Conservation (phyloP, 2,329 filamentous ascomycete genomes). For the Fusarium stilboides region DNA sequence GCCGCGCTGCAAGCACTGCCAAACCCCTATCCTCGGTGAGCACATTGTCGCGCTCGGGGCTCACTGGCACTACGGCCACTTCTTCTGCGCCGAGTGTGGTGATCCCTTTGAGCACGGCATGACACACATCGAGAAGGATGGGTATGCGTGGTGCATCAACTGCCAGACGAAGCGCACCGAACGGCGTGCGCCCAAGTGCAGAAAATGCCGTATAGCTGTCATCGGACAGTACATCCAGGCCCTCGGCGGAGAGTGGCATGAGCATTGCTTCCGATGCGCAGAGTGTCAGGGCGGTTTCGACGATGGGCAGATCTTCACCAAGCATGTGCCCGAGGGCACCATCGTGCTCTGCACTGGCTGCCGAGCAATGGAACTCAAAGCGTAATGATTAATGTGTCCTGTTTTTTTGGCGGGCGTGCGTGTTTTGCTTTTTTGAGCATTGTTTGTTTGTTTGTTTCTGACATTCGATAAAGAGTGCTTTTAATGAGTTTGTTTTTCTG, state of each 20-base stretch:
- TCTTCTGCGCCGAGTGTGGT: slow-evolving; percentile 98
- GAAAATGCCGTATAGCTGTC: slow-evolving; percentile 86
- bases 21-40: slow-evolving; percentile 95
- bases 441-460: slow-evolving; percentile 2
- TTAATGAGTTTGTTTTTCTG: slow-evolving; percentile 18
- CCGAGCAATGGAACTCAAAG: slow-evolving; percentile 73
- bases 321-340: slow-evolving; percentile 64
- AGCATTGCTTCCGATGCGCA: slow-evolving; percentile 88
- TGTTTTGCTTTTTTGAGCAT: slow-evolving; percentile 26
- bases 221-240: slow-evolving; percentile 92
- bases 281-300: slow-evolving; percentile 73
- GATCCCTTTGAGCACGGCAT: slow-evolving; percentile 86
- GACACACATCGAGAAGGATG: slow-evolving; percentile 91
- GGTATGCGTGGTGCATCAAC: slow-evolving; percentile 95
- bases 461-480: slow-evolving; percentile 3
- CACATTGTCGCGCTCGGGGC: slow-evolving; percentile 92
- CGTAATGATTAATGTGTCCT: slow-evolving; percentile 48
- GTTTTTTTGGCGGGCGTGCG: slow-evolving; percentile 35
- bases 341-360: slow-evolving; percentile 74
- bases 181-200: slow-evolving; percentile 88
- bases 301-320: slow-evolving; percentile 76
- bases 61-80: slow-evolving; percentile 98
- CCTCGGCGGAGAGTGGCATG: slow-evolving; percentile 93
- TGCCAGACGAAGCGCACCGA: slow-evolving; percentile 95
- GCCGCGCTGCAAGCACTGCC: slow-evolving; percentile 94